These are phyloP conservation scores for Tylopilus sp. DNA, from an alignment of 1,284 basidiomycete species.

Conservation along the genomic window DNA sequence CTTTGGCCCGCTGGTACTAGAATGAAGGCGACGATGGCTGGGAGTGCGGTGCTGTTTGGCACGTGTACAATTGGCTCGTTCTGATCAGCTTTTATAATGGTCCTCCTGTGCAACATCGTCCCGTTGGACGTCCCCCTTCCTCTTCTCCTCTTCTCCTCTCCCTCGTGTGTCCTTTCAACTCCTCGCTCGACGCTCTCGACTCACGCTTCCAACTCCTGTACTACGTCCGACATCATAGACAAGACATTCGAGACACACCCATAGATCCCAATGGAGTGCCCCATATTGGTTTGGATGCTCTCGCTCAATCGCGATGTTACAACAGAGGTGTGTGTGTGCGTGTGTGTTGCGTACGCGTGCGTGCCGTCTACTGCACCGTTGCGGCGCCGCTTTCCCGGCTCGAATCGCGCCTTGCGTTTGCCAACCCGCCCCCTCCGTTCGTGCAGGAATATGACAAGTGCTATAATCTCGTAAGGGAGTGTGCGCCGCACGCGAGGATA, in stretches of 20 bases:
- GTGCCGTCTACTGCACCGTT: not conserved
- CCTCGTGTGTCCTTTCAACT: conserved; percentile 2
- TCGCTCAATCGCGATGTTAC: conserved; percentile 69
- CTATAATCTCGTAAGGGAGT: conserved; percentile 51
- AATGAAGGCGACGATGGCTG: not conserved
- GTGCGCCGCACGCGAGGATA: conserved; percentile 52
- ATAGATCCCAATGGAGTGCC: conserved; percentile 47
- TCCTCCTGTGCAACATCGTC: conserved; percentile 9
- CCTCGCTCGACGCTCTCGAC: not conserved
- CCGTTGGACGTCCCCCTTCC: not conserved
- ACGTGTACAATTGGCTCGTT: conserved; percentile 31
- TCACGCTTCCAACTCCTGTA: conserved; percentile 1
- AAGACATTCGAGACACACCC: not conserved
- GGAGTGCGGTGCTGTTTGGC: conserved; percentile 13
- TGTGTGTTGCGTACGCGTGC: conserved; percentile 29
- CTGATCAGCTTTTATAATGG: conserved; percentile 34
- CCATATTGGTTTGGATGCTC: conserved; percentile 73
- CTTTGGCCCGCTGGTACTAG: not conserved
- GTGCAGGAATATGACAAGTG: conserved; percentile 66
- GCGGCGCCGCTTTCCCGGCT: not conserved
- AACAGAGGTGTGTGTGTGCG: conserved; percentile 48
- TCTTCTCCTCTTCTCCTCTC: not conserved
- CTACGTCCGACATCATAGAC: conserved; percentile 4
- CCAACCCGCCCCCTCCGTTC: not conserved
- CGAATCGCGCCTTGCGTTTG: conserved; percentile 3